Percentiles rank a stretch among this genome's conserved stretches.
These are phyloP conservation scores for Tricholoma saponaceum DNA, from an alignment of 768 basidiomycete genomes.

Conservation along the genomic window DNA sequence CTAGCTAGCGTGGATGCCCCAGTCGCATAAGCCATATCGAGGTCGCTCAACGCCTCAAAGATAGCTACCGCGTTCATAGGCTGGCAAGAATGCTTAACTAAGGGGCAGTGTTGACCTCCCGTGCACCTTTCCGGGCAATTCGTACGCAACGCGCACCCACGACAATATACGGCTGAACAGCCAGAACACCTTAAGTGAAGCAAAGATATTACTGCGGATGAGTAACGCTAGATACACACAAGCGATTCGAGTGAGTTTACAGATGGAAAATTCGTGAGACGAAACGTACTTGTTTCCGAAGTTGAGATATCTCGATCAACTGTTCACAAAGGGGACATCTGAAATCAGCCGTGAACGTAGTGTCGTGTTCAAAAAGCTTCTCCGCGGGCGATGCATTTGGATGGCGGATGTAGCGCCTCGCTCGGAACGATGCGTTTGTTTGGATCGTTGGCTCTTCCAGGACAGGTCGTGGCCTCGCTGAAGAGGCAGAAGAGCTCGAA, in stretches of 20 bases:
- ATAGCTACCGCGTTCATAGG: slow-evolving; percentile 27
- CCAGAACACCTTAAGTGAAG: slow-evolving; percentile 3
- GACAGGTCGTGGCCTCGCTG: neutral
- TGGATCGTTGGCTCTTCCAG: neutral
- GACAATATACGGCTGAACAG: slow-evolving; percentile 27
- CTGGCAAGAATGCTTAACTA: slow-evolving; percentile 28
- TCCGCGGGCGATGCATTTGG: neutral
- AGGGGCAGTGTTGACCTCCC: slow-evolving; percentile 23
- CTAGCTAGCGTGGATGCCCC: slow-evolving; percentile 16
- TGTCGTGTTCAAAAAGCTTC: neutral
- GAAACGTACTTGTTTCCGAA: neutral
- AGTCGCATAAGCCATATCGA: slow-evolving; percentile 23
- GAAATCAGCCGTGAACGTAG: neutral
- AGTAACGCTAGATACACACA: neutral
- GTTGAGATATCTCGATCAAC: neutral
- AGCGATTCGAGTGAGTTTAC: neutral
- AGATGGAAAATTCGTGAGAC: neutral
- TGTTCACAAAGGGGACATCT: neutral
- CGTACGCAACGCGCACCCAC: slow-evolving; percentile 27
- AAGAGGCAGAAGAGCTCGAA: neutral
- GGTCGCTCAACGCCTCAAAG: slow-evolving; percentile 27
- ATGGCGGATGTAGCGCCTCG: neutral
- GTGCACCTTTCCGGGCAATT: slow-evolving; percentile 19
- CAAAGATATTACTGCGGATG: slow-evolving; percentile 15
- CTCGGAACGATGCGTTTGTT: neutral